Conservation (phyloP, 768 basidiomycete species). For the Psilocybe azurescens region DNA sequence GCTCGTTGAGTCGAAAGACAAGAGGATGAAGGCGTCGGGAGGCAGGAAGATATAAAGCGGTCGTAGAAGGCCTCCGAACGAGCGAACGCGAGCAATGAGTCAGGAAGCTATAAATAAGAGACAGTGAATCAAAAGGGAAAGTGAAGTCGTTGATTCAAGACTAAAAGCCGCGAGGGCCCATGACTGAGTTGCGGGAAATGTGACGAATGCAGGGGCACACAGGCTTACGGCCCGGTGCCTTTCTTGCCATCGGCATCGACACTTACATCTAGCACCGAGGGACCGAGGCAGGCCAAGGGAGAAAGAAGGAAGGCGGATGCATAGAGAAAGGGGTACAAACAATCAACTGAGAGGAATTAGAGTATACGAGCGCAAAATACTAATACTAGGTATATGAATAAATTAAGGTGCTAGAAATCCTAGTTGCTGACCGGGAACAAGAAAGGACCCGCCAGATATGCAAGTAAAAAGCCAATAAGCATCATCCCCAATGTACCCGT, state of each 20-base stretch:
- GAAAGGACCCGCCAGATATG: constrained; percentile 33
- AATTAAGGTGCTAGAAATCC: neutral
- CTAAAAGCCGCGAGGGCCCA: neutral
- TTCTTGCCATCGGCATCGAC: neutral
- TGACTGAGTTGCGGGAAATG: neutral
- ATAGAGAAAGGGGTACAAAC: neutral
- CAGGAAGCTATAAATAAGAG: neutral
- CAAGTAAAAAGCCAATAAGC: constrained; percentile 36
- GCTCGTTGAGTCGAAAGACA: neutral
- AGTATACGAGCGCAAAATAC: neutral
- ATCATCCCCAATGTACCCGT: constrained; percentile 27
- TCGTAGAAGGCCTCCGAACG: neutral
- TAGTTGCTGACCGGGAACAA: constrained; percentile 12
- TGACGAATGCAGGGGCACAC: neutral
- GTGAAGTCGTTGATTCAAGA: neutral
- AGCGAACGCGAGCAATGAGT: neutral
- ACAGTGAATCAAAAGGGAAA: neutral
- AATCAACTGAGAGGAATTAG: too few species aligned
- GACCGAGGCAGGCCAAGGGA: too few species aligned
- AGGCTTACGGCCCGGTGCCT: neutral
- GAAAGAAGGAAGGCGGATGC: too few species aligned
- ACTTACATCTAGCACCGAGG: neutral
- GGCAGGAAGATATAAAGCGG: neutral
- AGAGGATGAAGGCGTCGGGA: neutral
- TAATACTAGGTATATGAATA: too few species aligned